Percentiles rank a stretch among this genome's conserved stretches.
Conservation (phyloP, 805 yeast species). For the Hagleromyces aurorensis region DNA sequence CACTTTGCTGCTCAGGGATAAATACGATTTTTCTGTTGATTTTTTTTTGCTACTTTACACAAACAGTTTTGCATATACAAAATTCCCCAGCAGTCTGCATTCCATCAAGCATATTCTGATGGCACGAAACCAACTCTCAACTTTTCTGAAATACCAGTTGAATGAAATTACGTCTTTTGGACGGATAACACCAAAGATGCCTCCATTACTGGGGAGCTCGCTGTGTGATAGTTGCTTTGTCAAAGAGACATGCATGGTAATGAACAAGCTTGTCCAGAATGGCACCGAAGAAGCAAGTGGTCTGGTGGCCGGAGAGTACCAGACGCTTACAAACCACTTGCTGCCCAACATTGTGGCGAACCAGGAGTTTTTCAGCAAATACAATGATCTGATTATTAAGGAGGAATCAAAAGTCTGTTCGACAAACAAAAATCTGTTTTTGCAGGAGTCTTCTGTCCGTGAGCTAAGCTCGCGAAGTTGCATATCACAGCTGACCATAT, state of each 20-base stretch:
- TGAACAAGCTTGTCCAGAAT: constrained; percentile 49
- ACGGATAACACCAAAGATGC: constrained; percentile 34
- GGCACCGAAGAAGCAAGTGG: constrained; percentile 53
- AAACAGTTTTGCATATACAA: constrained; percentile 45
- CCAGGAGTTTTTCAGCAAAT: constrained; percentile 51
- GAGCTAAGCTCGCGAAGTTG: constrained; percentile 1
- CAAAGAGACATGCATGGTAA: constrained; percentile 53
- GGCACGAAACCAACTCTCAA: constrained; percentile 63
- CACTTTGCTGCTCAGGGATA: constrained; percentile 67
- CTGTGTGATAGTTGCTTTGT: constrained; percentile 56
- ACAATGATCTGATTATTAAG: constrained; percentile 65
- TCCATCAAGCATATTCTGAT: constrained; percentile 66
- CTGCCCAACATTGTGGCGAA: constrained; percentile 32
- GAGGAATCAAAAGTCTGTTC: constrained; percentile 58
- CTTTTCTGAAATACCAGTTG: constrained; percentile 41
- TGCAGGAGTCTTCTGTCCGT: background rate
- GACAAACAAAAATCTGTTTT: constrained; percentile 50
- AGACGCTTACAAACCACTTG: constrained; percentile 44
- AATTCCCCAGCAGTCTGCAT: constrained; percentile 42
- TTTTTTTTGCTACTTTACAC: constrained; percentile 71
- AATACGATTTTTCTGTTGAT: constrained; percentile 62
- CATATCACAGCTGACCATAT: background rate
- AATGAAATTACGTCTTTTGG: constrained; percentile 10
- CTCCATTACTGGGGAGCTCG: constrained; percentile 44
- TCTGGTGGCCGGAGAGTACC: constrained; percentile 40